phyloP scores from a whole-genome alignment of 2,329 filamentous ascomycete genomes.

The Parafenestella ontariensis region DNA sequence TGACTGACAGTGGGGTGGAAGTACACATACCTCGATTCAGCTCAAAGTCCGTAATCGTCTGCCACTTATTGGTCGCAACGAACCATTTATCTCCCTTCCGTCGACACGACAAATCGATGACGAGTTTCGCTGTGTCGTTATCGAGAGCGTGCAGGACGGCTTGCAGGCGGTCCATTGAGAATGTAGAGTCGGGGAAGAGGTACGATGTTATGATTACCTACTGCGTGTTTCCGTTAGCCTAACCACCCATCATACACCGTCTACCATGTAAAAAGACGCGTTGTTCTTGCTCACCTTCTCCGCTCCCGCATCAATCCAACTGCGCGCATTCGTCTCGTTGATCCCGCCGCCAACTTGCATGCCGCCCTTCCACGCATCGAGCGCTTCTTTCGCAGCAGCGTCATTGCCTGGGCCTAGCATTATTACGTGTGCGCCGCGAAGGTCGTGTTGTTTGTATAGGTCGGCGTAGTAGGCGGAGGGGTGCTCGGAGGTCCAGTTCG shows the following conservation, averaged over 20 bases:
- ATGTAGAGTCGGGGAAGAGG: slow-evolving; percentile 84
- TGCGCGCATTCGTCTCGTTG: slow-evolving; percentile 78
- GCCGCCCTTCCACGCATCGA: slow-evolving; percentile 77
- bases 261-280: too few relatives aligned
- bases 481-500: slow-evolving; percentile 89
- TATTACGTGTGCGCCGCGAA: slow-evolving; percentile 89
- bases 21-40: slow-evolving; percentile 74
- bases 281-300: slow-evolving; percentile 80
- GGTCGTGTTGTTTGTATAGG: slow-evolving; percentile 77
- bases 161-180: slow-evolving; percentile 78
- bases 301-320: slow-evolving; percentile 88
- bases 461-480: slow-evolving; percentile 81
- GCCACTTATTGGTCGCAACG: slow-evolving; percentile 99
- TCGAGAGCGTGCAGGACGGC: slow-evolving; percentile 75
- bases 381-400: slow-evolving; percentile 76
- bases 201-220: slow-evolving; percentile 98
- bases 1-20: neutral
- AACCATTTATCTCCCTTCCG: slow-evolving; percentile 80
- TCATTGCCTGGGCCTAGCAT: slow-evolving; percentile 93
- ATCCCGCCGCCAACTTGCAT: slow-evolving; percentile 96
- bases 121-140: slow-evolving; percentile 79
- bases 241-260: too few relatives aligned
- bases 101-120: slow-evolving; percentile 94
- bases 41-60: slow-evolving; percentile 96
- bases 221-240: slow-evolving; percentile 35